Evolutionary conservation across 345 rosid species (phyloP).

Genomic region (Gossypium bickii): DNA sequence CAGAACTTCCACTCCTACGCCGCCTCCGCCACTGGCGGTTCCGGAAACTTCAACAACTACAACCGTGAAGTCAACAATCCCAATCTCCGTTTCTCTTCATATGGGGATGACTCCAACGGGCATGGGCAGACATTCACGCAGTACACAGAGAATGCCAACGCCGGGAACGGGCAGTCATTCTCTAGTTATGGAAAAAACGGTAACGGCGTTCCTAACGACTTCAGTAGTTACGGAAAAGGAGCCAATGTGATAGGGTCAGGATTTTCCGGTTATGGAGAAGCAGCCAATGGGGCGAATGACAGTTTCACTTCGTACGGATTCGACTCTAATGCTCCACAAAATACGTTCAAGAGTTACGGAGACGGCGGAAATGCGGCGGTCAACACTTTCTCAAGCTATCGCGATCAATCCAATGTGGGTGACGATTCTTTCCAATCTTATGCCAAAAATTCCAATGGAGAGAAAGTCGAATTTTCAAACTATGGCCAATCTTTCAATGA

Average conservation of each 20-base stretch:
- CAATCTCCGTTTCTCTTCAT: slow-evolving; percentile 51
- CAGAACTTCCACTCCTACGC: slow-evolving; percentile 79
- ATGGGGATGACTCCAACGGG: slow-evolving; percentile 46
- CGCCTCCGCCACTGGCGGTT: slow-evolving; percentile 51
- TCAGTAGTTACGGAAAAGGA: slow-evolving; percentile 46
- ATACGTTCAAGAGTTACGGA: slow-evolving; percentile 61
- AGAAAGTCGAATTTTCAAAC: slow-evolving; percentile 34
- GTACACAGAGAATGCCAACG: slow-evolving; percentile 48
- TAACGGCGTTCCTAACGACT: slow-evolving; percentile 50
- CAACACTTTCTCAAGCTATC: slow-evolving; percentile 46
- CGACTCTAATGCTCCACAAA: slow-evolving; percentile 58
- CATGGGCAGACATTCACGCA: slow-evolving; percentile 43
- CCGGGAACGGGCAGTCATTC: slow-evolving; percentile 54
- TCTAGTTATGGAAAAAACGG: slow-evolving; percentile 65
- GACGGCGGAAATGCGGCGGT: slow-evolving; percentile 39
- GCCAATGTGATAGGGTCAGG: slow-evolving; percentile 66
- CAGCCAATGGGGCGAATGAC: slow-evolving; percentile 50
- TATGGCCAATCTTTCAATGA: slow-evolving; percentile 46
- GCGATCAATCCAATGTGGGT: slow-evolving; percentile 56
- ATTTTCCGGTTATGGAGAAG: slow-evolving; percentile 61
- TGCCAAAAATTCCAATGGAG: slow-evolving; percentile 48
- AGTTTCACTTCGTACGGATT: slow-evolving; percentile 64
- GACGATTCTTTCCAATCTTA: slow-evolving; percentile 63
- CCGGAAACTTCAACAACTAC: slow-evolving; percentile 56
- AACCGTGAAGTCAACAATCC: slow-evolving; percentile 53